These are phyloP conservation scores for Coniella lustricola DNA, from an alignment of 2,329 filamentous ascomycete genomes.

Conservation along the genomic window DNA sequence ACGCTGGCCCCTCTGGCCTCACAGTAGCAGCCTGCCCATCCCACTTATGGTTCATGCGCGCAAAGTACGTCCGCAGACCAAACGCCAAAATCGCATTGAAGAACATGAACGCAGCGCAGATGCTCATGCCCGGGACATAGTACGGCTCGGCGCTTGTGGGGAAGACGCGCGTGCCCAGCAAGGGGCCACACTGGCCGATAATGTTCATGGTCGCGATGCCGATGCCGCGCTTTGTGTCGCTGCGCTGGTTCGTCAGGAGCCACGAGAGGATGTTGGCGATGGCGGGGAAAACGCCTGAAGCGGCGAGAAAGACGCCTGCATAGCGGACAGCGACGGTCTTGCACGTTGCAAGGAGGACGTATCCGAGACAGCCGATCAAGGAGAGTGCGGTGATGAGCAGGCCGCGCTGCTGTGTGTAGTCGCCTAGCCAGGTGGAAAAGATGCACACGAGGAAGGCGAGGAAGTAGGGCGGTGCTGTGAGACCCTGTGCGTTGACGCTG, in stretches of 20 bases:
- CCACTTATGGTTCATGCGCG: slow-evolving; percentile 27
- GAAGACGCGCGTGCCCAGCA: slow-evolving; percentile 59
- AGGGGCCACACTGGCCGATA: slow-evolving; percentile 55
- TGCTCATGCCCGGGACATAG: slow-evolving; percentile 32
- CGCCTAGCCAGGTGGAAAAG: slow-evolving; percentile 55
- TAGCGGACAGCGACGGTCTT: slow-evolving; percentile 37
- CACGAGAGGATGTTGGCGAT: slow-evolving; percentile 65
- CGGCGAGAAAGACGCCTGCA: slow-evolving; percentile 38
- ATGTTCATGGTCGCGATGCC: slow-evolving; percentile 57
- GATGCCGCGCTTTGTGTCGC: slow-evolving; percentile 56
- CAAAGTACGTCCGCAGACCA: slow-evolving; percentile 26
- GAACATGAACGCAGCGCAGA: slow-evolving; percentile 36
- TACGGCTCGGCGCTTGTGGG: slow-evolving; percentile 34
- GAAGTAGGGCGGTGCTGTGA: slow-evolving; percentile 66
- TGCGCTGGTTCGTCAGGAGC: slow-evolving; percentile 64
- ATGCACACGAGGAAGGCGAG: slow-evolving; percentile 59
- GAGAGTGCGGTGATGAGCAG: slow-evolving; percentile 51
- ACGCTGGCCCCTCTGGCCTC: slow-evolving; percentile 6
- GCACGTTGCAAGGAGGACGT: slow-evolving; percentile 55
- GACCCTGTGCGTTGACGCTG: slow-evolving; percentile 59
- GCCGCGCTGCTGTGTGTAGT: slow-evolving; percentile 57
- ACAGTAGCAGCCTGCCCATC: slow-evolving; percentile 19
- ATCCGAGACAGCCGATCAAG: slow-evolving; percentile 52
- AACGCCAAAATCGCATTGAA: slow-evolving; percentile 32
- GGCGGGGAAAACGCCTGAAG: slow-evolving; percentile 49